These are phyloP conservation scores for Drechslera avenae DNA, from an alignment of 2,329 filamentous ascomycete species.

Conservation along the genomic window DNA sequence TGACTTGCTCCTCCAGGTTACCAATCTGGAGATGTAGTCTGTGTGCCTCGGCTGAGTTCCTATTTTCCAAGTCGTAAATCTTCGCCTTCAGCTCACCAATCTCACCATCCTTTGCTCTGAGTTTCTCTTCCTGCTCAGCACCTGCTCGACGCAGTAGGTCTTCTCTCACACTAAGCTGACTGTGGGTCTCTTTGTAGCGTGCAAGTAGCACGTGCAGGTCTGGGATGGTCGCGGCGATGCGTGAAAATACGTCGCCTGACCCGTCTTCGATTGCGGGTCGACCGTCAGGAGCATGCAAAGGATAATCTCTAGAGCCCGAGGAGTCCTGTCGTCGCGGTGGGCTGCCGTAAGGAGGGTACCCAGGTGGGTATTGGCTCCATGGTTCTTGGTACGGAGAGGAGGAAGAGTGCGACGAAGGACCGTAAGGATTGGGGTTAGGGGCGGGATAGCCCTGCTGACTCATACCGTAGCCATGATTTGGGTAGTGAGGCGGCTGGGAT, in stretches of 20 bases:
- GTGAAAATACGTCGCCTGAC: constrained; percentile 45
- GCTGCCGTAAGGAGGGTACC: constrained; percentile 43
- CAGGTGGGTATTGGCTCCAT: constrained; percentile 44
- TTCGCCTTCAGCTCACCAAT: constrained; percentile 59
- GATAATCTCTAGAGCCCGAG: constrained; percentile 43
- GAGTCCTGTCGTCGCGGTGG: constrained; percentile 47
- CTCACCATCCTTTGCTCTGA: constrained; percentile 59
- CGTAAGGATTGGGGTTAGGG: constrained; percentile 40
- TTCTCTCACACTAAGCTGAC: constrained; percentile 56
- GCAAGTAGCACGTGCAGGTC: constrained; percentile 47
- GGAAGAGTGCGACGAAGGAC: constrained; percentile 43
- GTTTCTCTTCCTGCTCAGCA: constrained; percentile 56
- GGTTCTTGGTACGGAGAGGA: constrained; percentile 46
- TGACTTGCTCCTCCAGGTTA: constrained; percentile 58
- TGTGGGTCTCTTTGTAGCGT: constrained; percentile 58
- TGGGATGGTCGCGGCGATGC: constrained; percentile 47
- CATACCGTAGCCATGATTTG: constrained; percentile 41
- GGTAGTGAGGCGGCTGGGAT: constrained; percentile 43
- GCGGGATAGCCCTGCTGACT: constrained; percentile 39
- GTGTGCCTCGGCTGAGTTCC: constrained; percentile 57
- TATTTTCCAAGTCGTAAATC: constrained; percentile 55
- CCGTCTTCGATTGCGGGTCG: constrained; percentile 45
- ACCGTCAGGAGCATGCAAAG: constrained; percentile 37
- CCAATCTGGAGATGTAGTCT: constrained; percentile 58
- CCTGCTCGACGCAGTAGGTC: constrained; percentile 56